Conservation (phyloP, 371 early-diverging fungal species). For the Actinomortierella wolfii region DNA sequence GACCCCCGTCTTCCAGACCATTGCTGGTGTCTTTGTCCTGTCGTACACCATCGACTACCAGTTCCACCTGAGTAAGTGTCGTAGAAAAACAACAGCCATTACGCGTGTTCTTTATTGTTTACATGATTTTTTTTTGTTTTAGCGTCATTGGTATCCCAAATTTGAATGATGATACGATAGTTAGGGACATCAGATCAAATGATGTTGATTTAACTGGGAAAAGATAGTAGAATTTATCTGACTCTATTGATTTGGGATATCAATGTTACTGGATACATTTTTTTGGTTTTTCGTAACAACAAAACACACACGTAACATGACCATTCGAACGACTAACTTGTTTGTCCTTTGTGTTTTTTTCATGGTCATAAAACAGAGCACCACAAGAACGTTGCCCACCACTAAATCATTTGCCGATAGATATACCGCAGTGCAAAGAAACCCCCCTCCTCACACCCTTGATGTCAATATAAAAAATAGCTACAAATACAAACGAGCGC, state of each 20-base stretch:
- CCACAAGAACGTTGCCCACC: constrained; percentile 75
- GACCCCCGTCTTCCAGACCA: constrained; percentile 60
- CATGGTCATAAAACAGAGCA: constrained; percentile 51
- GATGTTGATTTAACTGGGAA: constrained; percentile 39
- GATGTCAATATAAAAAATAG: too few species aligned
- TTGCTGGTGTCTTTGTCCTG: constrained; percentile 58
- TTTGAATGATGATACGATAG: constrained; percentile 16
- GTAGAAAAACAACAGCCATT: too few species aligned
- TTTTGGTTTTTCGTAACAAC: too few species aligned
- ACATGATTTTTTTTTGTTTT: not conserved
- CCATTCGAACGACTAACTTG: too few species aligned
- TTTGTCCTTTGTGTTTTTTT: constrained; percentile 1
- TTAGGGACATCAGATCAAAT: constrained; percentile 33
- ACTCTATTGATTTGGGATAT: not conserved
- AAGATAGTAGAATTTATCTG: constrained; percentile 20
- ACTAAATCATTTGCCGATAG: constrained; percentile 41
- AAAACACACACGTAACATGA: not conserved
- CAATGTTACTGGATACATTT: too few species aligned
- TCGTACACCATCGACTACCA: constrained; percentile 68
- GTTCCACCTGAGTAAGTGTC: constrained; percentile 72
- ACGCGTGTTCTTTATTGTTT: not conserved
- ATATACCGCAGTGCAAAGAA: too few species aligned
- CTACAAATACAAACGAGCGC: too few species aligned
- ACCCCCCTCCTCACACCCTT: too few species aligned
- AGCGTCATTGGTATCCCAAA: too few species aligned